phyloP scores from a whole-genome alignment of 208 protist genomes.

The Polymyxa betae region DNA sequence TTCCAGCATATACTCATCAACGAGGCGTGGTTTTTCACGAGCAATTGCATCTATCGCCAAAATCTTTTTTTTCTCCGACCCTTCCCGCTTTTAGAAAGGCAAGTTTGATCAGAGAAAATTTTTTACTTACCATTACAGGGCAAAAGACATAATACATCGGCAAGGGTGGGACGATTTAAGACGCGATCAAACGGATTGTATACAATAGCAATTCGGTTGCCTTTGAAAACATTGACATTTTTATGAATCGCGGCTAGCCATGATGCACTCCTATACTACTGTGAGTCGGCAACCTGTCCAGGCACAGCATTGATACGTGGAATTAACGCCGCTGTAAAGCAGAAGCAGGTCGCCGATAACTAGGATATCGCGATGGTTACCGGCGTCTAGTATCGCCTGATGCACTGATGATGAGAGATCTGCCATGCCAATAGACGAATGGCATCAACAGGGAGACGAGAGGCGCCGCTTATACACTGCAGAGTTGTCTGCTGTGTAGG shows the following conservation, averaged over 20 bases:
- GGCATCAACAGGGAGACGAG: not conserved
- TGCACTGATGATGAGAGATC: not conserved
- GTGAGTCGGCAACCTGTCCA: not conserved
- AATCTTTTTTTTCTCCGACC: not conserved
- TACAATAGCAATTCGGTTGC: not conserved
- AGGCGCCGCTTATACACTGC: too few relatives aligned
- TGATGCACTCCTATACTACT: not conserved
- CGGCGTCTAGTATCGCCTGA: not conserved
- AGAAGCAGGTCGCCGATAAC: not conserved
- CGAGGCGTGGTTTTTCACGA: not conserved
- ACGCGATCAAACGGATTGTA: not conserved
- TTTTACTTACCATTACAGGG: not conserved
- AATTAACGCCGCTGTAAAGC: not conserved
- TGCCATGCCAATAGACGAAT: not conserved
- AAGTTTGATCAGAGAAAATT: not conserved
- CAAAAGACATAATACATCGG: not conserved
- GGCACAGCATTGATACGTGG: not conserved
- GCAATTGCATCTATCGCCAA: not conserved
- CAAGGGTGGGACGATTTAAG: not conserved
- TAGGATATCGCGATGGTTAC: not conserved
- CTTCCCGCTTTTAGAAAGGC: not conserved
- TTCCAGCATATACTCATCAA: not conserved
- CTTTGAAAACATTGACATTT: not conserved
- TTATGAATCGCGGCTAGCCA: not conserved
- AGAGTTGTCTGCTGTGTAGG: too few relatives aligned